Conservation (phyloP, 768 basidiomycete species). For the Trametes elegans region DNA sequence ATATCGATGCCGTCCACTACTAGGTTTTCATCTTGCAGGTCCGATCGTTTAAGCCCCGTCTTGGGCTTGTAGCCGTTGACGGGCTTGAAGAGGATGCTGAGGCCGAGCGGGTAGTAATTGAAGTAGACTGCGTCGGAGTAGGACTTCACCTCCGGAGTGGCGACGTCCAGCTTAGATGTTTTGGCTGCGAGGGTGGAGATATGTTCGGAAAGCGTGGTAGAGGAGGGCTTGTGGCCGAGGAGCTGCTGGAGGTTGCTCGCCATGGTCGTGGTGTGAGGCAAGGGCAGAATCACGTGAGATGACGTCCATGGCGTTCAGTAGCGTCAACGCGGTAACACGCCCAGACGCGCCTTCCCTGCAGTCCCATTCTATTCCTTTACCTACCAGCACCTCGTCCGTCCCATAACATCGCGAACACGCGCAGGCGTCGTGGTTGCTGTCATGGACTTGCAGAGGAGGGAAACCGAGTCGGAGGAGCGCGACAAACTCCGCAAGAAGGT, state of each 20-base stretch:
- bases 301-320: slow-evolving; percentile 2
- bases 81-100: slow-evolving; percentile 80
- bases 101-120: slow-evolving; percentile 76
- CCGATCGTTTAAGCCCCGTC: slow-evolving; percentile 41
- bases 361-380: no score
- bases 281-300: slow-evolving; percentile 11
- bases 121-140: slow-evolving; percentile 86
- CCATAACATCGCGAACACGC: no score
- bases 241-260: slow-evolving; percentile 34
- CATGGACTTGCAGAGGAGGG: slow-evolving; percentile 14
- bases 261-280: slow-evolving; percentile 18
- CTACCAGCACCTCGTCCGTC: no score
- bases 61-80: slow-evolving; percentile 59
- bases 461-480: slow-evolving; percentile 11
- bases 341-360: not conserved
- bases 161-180: slow-evolving; percentile 15
- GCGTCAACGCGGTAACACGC: not conserved
- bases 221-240: slow-evolving; percentile 52
- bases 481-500: slow-evolving; percentile 12
- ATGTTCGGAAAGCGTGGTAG: slow-evolving; percentile 42
- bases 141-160: slow-evolving; percentile 66
- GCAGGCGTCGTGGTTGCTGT: not conserved
- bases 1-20: slow-evolving; percentile 75
- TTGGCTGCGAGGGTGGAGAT: slow-evolving; percentile 35
- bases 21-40: slow-evolving; percentile 51